These are phyloP conservation scores for Fusarium pseudoanthophilum DNA, from an alignment of 2,329 filamentous ascomycete species.

Conservation along the genomic window DNA sequence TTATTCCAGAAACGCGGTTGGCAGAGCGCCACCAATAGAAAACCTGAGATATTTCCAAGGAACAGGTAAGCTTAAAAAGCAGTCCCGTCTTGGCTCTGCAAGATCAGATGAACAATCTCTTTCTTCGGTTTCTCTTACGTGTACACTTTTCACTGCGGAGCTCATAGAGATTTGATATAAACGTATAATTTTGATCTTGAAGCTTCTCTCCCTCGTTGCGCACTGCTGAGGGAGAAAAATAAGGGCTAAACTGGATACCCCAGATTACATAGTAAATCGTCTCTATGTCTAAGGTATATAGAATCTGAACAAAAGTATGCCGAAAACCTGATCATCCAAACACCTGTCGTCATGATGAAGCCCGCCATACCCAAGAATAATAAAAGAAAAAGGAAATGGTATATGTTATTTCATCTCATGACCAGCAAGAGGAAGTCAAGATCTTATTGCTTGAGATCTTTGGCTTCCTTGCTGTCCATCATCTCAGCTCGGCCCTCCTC, in stretches of 20 bases:
- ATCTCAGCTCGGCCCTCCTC: slow-evolving; percentile 32
- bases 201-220: slow-evolving; percentile 24
- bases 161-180: background rate
- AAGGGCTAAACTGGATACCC: slow-evolving; percentile 19
- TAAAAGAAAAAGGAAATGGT: slow-evolving; percentile 22
- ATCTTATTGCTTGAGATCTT: slow-evolving; percentile 23
- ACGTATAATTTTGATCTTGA: slow-evolving; percentile 9
- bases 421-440: background rate
- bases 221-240: slow-evolving; percentile 24
- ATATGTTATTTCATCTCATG: slow-evolving; percentile 8
- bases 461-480: slow-evolving; percentile 32
- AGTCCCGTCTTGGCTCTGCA: background rate
- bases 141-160: background rate
- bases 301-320: slow-evolving; percentile 21
- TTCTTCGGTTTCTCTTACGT: background rate
- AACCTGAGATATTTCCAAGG: background rate
- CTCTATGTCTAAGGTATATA: slow-evolving; percentile 35
- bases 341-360: slow-evolving; percentile 32
- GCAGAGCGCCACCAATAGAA: background rate
- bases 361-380: slow-evolving; percentile 24
- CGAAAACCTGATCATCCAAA: slow-evolving; percentile 24
- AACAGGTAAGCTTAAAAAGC: slow-evolving; percentile 8
- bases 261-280: slow-evolving; percentile 32
- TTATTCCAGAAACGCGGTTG: background rate
- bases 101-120: background rate